These are phyloP conservation scores for Paratinospora sagittata DNA, from an alignment of 164 flowering plant genomes.

Conservation along the genomic window DNA sequence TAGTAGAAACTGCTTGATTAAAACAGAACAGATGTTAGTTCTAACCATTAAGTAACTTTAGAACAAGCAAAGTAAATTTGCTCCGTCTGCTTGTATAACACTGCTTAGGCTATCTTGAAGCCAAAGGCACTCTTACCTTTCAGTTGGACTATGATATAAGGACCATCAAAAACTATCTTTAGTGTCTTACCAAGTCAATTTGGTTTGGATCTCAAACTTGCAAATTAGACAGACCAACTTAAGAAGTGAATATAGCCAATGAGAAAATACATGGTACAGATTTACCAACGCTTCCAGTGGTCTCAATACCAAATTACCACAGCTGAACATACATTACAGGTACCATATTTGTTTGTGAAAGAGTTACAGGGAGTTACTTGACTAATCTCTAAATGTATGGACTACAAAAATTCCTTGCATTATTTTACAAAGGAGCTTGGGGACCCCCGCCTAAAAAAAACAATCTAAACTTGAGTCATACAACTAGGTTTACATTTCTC, in stretches of 20 bases:
- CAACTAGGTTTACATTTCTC: constrained; percentile 2
- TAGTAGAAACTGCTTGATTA: no score
- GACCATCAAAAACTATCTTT: background rate
- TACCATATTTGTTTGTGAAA: background rate
- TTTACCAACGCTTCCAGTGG: background rate
- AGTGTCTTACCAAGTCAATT: no score
- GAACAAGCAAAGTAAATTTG: no score
- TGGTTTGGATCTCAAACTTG: background rate
- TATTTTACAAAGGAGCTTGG: background rate
- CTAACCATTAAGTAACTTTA: no score
- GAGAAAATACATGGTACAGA: no score
- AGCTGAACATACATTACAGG: background rate
- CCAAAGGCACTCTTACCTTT: background rate
- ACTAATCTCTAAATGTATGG: background rate
- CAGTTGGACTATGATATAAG: background rate
- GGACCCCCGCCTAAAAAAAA: background rate
- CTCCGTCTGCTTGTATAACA: no score
- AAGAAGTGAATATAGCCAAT: background rate
- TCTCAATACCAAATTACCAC: background rate
- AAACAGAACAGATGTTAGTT: no score
- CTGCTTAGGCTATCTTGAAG: no score
- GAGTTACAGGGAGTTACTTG: background rate
- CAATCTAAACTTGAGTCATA: background rate
- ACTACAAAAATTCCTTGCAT: background rate
- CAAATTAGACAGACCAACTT: background rate